Conservation (phyloP, 148 eudicot genomes). For the Rhododendron kiyosumense region DNA sequence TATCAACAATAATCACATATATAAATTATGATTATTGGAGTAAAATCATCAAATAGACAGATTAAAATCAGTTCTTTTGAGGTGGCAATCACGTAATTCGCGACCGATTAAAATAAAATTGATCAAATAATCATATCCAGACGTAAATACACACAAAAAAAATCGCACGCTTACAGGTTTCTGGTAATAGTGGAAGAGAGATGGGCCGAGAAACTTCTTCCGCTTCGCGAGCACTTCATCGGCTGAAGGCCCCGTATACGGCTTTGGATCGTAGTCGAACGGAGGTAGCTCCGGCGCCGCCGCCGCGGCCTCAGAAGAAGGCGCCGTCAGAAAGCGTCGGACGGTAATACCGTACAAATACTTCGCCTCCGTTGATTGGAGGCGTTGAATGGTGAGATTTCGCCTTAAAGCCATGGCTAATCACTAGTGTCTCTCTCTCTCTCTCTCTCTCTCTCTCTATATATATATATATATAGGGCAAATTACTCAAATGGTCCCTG, state of each 20-base stretch:
- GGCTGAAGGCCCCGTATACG: slow-evolving; percentile 62
- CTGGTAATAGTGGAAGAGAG: slow-evolving; percentile 79
- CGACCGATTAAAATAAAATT: neutral
- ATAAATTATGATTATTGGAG: neutral
- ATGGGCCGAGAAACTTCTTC: slow-evolving; percentile 78
- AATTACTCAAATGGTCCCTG: no score
- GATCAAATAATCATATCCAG: neutral
- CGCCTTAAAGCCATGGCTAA: slow-evolving; percentile 10
- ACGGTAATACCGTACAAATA: neutral
- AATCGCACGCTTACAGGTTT: slow-evolving; percentile 62
- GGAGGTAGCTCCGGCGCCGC: slow-evolving; percentile 60
- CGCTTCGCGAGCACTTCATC: slow-evolving; percentile 74
- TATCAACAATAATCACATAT: neutral
- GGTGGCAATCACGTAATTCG: neutral
- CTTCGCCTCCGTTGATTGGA: slow-evolving; percentile 3
- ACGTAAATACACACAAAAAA: neutral
- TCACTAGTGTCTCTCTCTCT: neutral
- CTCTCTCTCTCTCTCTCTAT: no score
- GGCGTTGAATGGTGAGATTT: neutral
- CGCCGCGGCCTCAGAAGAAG: slow-evolving; percentile 3
- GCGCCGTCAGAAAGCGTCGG: slow-evolving; percentile 9
- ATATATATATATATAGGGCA: no score
- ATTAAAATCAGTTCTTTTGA: neutral
- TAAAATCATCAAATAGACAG: no score
- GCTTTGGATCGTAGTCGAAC: slow-evolving; percentile 63